phyloP scores from a whole-genome alignment of 176 grass and related monocot genomes.

The Carex kokanica region DNA sequence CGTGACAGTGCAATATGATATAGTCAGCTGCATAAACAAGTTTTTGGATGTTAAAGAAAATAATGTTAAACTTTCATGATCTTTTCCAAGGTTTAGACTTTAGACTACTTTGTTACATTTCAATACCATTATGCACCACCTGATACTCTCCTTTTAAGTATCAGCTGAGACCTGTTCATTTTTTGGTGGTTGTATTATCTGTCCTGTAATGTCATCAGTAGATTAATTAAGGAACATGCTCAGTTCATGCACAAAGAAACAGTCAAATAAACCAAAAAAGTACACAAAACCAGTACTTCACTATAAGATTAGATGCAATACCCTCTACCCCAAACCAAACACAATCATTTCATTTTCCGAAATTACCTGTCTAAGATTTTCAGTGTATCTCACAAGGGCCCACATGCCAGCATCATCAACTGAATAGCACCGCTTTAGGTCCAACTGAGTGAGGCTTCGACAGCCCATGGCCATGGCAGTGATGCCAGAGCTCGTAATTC shows the following conservation, averaged over 20 bases:
- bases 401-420: slow-evolving; percentile 73
- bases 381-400: slow-evolving; percentile 69
- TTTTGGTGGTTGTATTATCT: background rate
- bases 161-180: background rate
- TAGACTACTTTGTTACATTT: background rate
- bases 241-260: background rate
- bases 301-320: background rate
- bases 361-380: slow-evolving; percentile 88
- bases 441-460: slow-evolving; percentile 62
- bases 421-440: slow-evolving; percentile 78
- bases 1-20: slow-evolving; percentile 92
- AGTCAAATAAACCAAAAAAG: background rate
- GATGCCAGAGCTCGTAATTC: slow-evolving; percentile 66
- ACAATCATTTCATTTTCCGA: background rate
- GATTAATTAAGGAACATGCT: background rate
- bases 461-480: slow-evolving; percentile 58
- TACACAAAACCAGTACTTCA: background rate
- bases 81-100: background rate
- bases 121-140: background rate
- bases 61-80: background rate
- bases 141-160: background rate
- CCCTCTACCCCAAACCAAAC: background rate
- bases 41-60: background rate
- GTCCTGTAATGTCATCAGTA: background rate
- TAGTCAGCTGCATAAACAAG: slow-evolving; percentile 60